Percentiles rank a stretch among this genome's conserved stretches.
phyloP scores from a whole-genome alignment of 2,329 filamentous ascomycete species.

The Penicillium hesseltinei region DNA sequence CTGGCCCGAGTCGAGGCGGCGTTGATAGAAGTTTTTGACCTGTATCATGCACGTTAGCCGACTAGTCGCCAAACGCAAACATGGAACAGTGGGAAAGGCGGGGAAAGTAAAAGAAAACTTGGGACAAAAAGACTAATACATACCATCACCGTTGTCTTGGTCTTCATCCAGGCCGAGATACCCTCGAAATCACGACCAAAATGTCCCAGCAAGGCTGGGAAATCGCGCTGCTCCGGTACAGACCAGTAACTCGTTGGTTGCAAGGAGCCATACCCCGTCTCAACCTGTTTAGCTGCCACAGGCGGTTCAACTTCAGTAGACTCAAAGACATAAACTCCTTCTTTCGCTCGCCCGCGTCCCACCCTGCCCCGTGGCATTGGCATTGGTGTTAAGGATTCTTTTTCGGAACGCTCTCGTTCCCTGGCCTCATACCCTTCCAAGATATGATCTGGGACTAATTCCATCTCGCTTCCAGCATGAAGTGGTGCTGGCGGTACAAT shows the following conservation, averaged over 20 bases:
- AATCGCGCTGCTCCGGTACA: conserved; percentile 50
- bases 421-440: conserved; percentile 18
- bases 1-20: conserved; percentile 45
- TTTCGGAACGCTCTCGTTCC: conserved; percentile 29
- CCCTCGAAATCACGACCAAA: conserved; percentile 51
- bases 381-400: conserved; percentile 22
- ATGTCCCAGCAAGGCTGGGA: conserved; percentile 45
- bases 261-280: conserved; percentile 38
- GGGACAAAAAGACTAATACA: conserved; percentile 16
- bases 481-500: conserved; percentile 11
- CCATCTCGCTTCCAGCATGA: conserved; percentile 28
- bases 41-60: conserved; percentile 19
- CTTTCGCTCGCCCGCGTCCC: conserved; percentile 33
- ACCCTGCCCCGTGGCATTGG: conserved; percentile 27
- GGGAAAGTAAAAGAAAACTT: not conserved
- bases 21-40: conserved; percentile 52
- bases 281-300: conserved; percentile 24
- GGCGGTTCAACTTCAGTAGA: conserved; percentile 32
- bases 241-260: conserved; percentile 54
- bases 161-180: conserved; percentile 52
- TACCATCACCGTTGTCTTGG: conserved; percentile 54
- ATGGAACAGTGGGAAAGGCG: not conserved
- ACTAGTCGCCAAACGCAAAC: not conserved
- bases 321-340: conserved; percentile 38
- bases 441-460: conserved; percentile 19